phyloP scores from a whole-genome alignment of 2,329 filamentous ascomycete genomes.

The Tolypocladium endophyticum region DNA sequence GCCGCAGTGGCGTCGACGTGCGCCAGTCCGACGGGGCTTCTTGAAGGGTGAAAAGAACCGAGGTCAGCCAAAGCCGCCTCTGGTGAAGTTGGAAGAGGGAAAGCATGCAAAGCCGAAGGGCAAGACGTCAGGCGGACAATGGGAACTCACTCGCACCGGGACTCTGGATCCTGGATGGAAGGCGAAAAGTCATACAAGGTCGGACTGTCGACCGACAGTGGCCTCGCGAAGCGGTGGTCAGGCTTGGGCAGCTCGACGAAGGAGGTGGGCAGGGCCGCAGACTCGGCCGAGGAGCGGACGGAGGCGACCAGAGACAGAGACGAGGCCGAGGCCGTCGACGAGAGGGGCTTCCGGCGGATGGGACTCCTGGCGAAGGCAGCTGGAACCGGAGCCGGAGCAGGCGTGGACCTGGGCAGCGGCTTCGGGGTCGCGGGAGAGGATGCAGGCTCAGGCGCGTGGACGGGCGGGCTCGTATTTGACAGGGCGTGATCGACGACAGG shows the following conservation, averaged over 20 bases:
- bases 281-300: slow-evolving; percentile 15
- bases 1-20: slow-evolving; percentile 9
- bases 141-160: slow-evolving; percentile 16
- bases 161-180: slow-evolving; percentile 8
- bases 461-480: not conserved
- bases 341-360: slow-evolving; percentile 53
- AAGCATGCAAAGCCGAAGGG: not conserved
- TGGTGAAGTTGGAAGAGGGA: slow-evolving; percentile 1
- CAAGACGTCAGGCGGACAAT: not conserved
- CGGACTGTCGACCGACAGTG: slow-evolving; percentile 47
- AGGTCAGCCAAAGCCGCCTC: slow-evolving; percentile 12
- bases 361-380: slow-evolving; percentile 12
- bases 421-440: not conserved
- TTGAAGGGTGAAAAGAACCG: slow-evolving; percentile 9
- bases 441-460: not conserved
- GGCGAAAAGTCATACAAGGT: slow-evolving; percentile 49
- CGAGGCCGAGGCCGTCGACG: slow-evolving; percentile 43
- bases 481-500: not conserved
- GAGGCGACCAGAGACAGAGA: slow-evolving; percentile 31
- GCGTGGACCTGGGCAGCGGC: slow-evolving; percentile 7
- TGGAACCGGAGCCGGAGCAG: slow-evolving; percentile 5
- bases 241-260: slow-evolving; percentile 33
- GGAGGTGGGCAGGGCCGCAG: slow-evolving; percentile 12
- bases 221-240: slow-evolving; percentile 43
- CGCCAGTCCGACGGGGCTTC: slow-evolving; percentile 14